These are phyloP conservation scores for Warburgia ugandensis DNA, from an alignment of 164 flowering plant species.

Conservation along the genomic window DNA sequence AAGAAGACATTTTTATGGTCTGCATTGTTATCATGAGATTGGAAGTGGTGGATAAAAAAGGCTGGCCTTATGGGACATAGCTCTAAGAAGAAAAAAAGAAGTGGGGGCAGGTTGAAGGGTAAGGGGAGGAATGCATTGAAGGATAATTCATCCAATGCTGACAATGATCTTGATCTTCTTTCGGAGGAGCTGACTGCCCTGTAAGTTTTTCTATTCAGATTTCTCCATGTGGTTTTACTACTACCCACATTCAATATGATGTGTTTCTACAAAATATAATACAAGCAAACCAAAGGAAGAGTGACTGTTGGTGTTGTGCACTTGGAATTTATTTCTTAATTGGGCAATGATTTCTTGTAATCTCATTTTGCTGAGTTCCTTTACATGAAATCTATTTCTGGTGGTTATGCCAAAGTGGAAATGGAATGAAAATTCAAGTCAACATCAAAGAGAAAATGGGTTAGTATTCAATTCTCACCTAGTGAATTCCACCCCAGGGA, in stretches of 20 bases:
- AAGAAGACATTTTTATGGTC: no score
- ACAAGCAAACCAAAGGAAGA: not conserved
- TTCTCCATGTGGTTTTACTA: not conserved
- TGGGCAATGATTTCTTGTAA: not conserved
- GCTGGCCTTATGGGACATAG: constrained; percentile 35
- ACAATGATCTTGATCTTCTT: constrained; percentile 28
- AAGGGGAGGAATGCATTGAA: constrained; percentile 34
- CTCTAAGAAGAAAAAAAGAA: constrained; percentile 53
- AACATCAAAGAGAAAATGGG: not conserved
- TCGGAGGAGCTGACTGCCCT: constrained; percentile 55
- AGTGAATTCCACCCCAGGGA: no score
- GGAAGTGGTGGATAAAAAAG: not conserved
- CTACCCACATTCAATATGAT: not conserved
- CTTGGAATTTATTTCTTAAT: no score
- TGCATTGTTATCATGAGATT: constrained; percentile 1
- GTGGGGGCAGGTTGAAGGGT: constrained; percentile 26
- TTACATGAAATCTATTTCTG: not conserved
- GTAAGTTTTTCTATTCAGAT: constrained; percentile 18
- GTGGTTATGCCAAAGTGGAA: no score
- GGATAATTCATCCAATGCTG: constrained; percentile 28
- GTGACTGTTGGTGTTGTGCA: no score
- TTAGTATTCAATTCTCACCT: no score
- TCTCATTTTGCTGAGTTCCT: not conserved
- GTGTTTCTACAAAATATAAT: not conserved
- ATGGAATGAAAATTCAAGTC: no score